Base-by-base conservation (phyloP, 306 rosid genomes). In the Cucurbita argyrosperma region DNA sequence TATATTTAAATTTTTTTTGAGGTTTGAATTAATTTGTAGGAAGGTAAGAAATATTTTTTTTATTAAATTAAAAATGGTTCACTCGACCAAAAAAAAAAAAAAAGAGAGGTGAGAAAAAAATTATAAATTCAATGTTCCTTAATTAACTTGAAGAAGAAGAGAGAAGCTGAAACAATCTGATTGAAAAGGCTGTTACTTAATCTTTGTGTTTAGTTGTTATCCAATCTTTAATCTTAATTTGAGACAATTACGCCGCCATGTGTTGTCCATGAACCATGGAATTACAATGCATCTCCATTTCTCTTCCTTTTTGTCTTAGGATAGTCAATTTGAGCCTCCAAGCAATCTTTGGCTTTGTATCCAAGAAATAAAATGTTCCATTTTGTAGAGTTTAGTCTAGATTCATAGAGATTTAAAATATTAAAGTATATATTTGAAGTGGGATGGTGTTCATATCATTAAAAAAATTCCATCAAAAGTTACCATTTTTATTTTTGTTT, bases 181-280 rank as follows among this genome's bases (percentile, higher is more conserved):
- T 39, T 66, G 14, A n/a, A 66, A 68, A 15, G 16, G 4, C 18
- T 38, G 45, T 66, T 23, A 45, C 54, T 47, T 45, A 12, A 46
- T 47, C 0, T 47, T 68, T 10, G 26, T 21, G 30, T 49, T 67
- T 7, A 1, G 10, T 45, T 47, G 47, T 11, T 10, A 67, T 51
- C 23, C 13, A 47, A 68, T 68, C 74, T 68, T 66, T 66, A 66
- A 66, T 10, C 38, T 42, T 66, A 19, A 43, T 40, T 65, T 14
- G 74, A 68, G 74, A 26, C 57, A 68, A 68, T 68, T 68, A 46
- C 74, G 74, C 23, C 74, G 57, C 57, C 57, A 23, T 64, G 43
- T 68, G n/a, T 47, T 47, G 74, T 68, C 57, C 57, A 68, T 68
- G 11, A 26, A 68, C 10, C 16, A 62, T 61, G 23, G 23, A 16